phyloP scores from a whole-genome alignment of 495 filamentous ascomycete genomes.

The Trichoderma virens region DNA sequence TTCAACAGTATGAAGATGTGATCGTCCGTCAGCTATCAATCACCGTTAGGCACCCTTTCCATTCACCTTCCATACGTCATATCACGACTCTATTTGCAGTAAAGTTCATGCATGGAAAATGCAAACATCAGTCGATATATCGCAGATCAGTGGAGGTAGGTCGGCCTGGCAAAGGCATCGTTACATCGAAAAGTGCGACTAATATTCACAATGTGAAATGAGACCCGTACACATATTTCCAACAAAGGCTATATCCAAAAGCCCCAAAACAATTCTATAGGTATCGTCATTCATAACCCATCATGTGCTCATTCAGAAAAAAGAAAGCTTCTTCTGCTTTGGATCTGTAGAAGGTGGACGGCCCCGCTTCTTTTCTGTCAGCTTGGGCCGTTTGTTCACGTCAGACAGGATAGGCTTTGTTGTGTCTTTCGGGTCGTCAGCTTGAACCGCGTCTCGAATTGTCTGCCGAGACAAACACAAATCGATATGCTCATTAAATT shows the following conservation, averaged over 20 bases:
- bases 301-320: conserved; percentile 21
- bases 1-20: background rate
- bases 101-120: no score
- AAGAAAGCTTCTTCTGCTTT: conserved; percentile 38
- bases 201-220: background rate
- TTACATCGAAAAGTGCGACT: background rate
- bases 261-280: background rate
- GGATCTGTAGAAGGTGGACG: conserved; percentile 26
- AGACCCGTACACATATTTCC: background rate
- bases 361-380: conserved; percentile 28
- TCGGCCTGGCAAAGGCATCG: no score
- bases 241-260: background rate
- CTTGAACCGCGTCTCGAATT: conserved; percentile 73
- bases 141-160: no score
- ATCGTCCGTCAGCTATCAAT: background rate
- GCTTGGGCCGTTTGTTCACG: conserved; percentile 24
- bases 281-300: background rate
- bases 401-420: conserved; percentile 15
- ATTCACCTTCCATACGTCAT: no score
- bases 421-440: conserved; percentile 18
- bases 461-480: conserved; percentile 79
- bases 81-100: no score
- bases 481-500: conserved; percentile 92
- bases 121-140: no score
- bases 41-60: background rate